These are phyloP conservation scores for Martensiomyces pterosporus DNA, from an alignment of 192 early-diverging fungal species.

Conservation along the genomic window DNA sequence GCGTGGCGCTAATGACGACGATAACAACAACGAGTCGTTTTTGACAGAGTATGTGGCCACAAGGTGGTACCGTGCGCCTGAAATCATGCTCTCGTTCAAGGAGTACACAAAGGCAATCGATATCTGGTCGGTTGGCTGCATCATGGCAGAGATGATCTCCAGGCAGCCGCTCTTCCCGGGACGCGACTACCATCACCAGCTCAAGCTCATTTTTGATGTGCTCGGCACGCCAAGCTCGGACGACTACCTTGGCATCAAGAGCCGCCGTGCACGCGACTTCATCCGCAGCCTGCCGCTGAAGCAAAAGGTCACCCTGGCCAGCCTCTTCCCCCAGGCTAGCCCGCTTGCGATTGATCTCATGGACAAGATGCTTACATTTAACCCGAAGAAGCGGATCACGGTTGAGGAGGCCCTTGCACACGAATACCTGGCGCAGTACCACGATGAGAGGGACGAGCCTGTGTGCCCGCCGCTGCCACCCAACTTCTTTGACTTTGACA, in stretches of 20 bases:
- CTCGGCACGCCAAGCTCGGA: constrained; percentile 95
- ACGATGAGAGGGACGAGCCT: constrained; percentile 68
- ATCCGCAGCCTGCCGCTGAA: constrained; percentile 86
- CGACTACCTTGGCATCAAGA: constrained; percentile 77
- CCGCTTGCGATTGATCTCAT: constrained; percentile 86
- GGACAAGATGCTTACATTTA: constrained; percentile 79
- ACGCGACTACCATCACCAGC: constrained; percentile 91
- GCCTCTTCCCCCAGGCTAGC: constrained; percentile 85
- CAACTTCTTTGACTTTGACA: constrained; percentile 84
- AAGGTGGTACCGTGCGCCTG: constrained; percentile 91
- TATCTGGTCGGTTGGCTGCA: constrained; percentile 90
- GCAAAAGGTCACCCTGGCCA: constrained; percentile 72
- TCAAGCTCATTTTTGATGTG: constrained; percentile 92
- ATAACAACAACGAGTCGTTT: constrained; percentile 77
- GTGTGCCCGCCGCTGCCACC: constrained; percentile 66
- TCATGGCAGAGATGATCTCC: constrained; percentile 78
- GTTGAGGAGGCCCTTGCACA: constrained; percentile 88
- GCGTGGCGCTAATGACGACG: constrained; percentile 77
- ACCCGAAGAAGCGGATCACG: constrained; percentile 82
- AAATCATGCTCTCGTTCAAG: constrained; percentile 96
- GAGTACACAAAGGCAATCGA: constrained; percentile 98
- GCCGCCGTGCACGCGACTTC: constrained; percentile 82
- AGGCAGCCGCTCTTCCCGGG: constrained; percentile 80
- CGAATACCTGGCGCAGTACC: constrained; percentile 79
- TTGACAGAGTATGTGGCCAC: constrained; percentile 97